These are phyloP conservation scores for Carex cristatella DNA, from an alignment of 176 grass and related monocot species.

Conservation along the genomic window DNA sequence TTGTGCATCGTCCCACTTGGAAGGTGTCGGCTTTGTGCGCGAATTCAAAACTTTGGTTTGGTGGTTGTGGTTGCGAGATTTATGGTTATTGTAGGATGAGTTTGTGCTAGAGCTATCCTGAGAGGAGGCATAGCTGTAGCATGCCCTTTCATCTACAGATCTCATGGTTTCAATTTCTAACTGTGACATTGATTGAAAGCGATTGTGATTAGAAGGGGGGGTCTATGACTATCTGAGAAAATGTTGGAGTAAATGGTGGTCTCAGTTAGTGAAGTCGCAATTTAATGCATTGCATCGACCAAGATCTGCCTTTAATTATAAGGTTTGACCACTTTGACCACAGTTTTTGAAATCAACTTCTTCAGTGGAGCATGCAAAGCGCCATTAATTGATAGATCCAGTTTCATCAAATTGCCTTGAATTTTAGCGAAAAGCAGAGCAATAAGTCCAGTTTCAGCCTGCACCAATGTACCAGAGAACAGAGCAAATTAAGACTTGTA, in stretches of 20 bases:
- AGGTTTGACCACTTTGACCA: conserved; percentile 10
- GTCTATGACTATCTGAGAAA: background rate
- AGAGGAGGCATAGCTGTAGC: conserved; percentile 38
- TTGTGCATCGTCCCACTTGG: conserved; percentile 97
- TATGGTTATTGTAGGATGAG: conserved; percentile 9
- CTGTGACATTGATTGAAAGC: conserved; percentile 1
- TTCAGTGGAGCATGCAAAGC: conserved; percentile 2
- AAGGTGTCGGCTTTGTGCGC: conserved; percentile 62
- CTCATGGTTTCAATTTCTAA: conserved; percentile 25
- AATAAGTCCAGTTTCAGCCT: conserved; percentile 11
- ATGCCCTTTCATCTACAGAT: conserved; percentile 51
- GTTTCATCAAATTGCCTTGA: background rate
- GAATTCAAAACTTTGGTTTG: conserved; percentile 39
- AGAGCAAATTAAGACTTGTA: conserved; percentile 12
- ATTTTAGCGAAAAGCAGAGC: background rate
- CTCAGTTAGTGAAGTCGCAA: background rate
- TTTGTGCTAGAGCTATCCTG: conserved; percentile 23
- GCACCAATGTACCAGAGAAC: conserved; percentile 2
- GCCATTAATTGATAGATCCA: conserved; percentile 10
- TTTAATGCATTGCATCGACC: conserved; percentile 18
- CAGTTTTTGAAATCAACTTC: background rate
- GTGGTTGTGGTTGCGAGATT: conserved; percentile 2
- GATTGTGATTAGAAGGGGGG: background rate
- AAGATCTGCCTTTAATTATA: conserved; percentile 1
- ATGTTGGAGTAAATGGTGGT: background rate